Conservation (phyloP, 371 early-diverging fungal genomes). For the Apophysomyces elegans region DNA sequence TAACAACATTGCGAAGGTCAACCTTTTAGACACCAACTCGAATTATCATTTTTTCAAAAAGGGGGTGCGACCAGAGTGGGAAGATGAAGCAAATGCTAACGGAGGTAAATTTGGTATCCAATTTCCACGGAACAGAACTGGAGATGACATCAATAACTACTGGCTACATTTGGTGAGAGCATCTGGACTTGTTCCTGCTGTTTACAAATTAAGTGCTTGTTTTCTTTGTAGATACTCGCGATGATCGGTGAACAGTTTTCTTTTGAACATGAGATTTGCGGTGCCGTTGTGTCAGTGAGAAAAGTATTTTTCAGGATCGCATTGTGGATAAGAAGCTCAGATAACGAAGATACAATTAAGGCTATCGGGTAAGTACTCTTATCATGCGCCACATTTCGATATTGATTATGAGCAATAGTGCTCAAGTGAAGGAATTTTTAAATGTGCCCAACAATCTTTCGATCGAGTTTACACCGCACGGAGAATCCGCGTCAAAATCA, state of each 20-base stretch:
- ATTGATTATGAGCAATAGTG: constrained; percentile 29
- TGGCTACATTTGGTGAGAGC: constrained; percentile 84
- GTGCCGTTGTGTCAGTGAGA: constrained; percentile 88
- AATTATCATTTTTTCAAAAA: constrained; percentile 97
- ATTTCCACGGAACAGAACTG: constrained; percentile 67
- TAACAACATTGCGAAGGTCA: constrained; percentile 82
- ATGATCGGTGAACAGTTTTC: constrained; percentile 90
- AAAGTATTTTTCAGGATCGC: constrained; percentile 82
- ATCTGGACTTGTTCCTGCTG: background rate
- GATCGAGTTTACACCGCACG: constrained; percentile 53
- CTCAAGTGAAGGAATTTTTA: constrained; percentile 59
- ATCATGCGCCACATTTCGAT: background rate
- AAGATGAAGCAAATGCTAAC: constrained; percentile 90
- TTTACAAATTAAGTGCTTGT: constrained; percentile 6
- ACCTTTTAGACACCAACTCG: constrained; percentile 73
- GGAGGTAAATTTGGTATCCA: constrained; percentile 97
- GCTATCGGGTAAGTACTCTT: background rate
- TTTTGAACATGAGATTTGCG: constrained; percentile 85
- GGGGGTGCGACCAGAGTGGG: constrained; percentile 98
- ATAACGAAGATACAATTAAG: constrained; percentile 16
- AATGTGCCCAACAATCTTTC: constrained; percentile 42
- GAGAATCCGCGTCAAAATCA: constrained; percentile 23
- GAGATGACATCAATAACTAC: constrained; percentile 73
- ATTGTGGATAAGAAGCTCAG: constrained; percentile 85
- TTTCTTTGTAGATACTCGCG: constrained; percentile 68